Evolutionary conservation across 768 basidiomycete genomes (phyloP).

Genomic region (Piloderma croceum): DNA sequence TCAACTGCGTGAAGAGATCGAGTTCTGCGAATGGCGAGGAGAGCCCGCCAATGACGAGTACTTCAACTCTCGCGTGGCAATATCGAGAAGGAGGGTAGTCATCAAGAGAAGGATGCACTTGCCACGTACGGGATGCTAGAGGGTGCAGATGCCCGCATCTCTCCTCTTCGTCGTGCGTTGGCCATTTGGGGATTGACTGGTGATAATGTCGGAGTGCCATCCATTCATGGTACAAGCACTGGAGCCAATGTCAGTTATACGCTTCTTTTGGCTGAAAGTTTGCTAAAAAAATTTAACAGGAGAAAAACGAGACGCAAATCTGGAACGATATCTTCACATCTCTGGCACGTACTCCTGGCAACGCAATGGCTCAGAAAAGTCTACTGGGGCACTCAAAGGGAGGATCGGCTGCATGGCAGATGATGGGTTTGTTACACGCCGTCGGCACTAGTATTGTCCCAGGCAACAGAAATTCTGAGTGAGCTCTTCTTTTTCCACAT

Average conservation of each 20-base stretch:
- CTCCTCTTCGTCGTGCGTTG: slow-evolving; percentile 90
- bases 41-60: slow-evolving; percentile 58
- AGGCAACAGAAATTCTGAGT: slow-evolving; percentile 96
- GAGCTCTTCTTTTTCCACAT: slow-evolving; percentile 31
- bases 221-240: slow-evolving; percentile 87
- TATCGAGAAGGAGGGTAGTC: slow-evolving; percentile 84
- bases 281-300: no score
- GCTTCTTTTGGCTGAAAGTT: no score
- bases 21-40: slow-evolving; percentile 49
- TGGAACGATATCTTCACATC: slow-evolving; percentile 94
- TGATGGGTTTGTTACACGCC: slow-evolving; percentile 86
- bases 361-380: slow-evolving; percentile 98
- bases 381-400: slow-evolving; percentile 97
- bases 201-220: slow-evolving; percentile 87
- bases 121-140: slow-evolving; percentile 94
- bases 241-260: no score
- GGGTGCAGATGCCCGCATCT: slow-evolving; percentile 76
- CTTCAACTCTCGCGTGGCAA: slow-evolving; percentile 71
- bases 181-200: slow-evolving; percentile 95
- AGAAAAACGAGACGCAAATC: slow-evolving; percentile 95
- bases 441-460: slow-evolving; percentile 84
- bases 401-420: slow-evolving; percentile 97
- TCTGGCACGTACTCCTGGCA: slow-evolving; percentile 85
- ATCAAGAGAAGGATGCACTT: slow-evolving; percentile 92
- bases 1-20: slow-evolving; percentile 76